Percentiles rank a stretch among this genome's conserved stretches.
Conservation (phyloP, 306 rosid species). For the Herpetospermum pedunculosum region DNA sequence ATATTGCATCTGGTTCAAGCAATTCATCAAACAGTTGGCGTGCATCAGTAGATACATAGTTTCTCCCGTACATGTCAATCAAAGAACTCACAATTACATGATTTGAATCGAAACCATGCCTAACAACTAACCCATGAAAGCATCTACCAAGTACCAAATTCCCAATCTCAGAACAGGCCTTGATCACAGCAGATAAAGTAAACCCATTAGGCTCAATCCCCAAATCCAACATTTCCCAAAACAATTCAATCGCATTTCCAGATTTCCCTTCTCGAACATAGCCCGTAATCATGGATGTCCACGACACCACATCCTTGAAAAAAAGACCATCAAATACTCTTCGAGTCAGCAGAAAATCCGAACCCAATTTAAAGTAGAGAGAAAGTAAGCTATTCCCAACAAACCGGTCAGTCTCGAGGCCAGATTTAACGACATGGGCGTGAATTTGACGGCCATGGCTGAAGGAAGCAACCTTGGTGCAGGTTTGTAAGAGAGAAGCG, state of each 20-base stretch:
- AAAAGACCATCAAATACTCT: constrained; percentile 40
- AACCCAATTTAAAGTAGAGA: constrained; percentile 52
- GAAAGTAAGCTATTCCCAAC: constrained; percentile 75
- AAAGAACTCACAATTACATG: constrained; percentile 37
- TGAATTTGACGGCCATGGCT: constrained; percentile 50
- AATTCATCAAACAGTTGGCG: constrained; percentile 50
- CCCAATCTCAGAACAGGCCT: constrained; percentile 47
- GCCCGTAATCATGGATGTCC: constrained; percentile 74
- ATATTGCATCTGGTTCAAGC: constrained; percentile 40
- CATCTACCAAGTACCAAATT: constrained; percentile 30
- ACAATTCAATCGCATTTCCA: constrained; percentile 21
- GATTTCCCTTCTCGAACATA: constrained; percentile 40
- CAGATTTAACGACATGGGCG: constrained; percentile 53
- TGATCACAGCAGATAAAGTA: constrained; percentile 59
- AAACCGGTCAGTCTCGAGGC: constrained; percentile 56
- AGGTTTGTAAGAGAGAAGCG: constrained; percentile 65
- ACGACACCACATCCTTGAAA: constrained; percentile 59
- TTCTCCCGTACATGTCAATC: constrained; percentile 76
- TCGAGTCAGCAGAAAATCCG: constrained; percentile 33
- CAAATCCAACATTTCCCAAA: constrained; percentile 35
- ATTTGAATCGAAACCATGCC: constrained; percentile 42
- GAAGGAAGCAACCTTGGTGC: constrained; percentile 34
- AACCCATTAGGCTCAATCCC: constrained; percentile 54
- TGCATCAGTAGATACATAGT: constrained; percentile 26
- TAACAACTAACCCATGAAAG: constrained; percentile 44